phyloP scores from a whole-genome alignment of 2,329 filamentous ascomycete genomes.

The Claviceps digitariae region DNA sequence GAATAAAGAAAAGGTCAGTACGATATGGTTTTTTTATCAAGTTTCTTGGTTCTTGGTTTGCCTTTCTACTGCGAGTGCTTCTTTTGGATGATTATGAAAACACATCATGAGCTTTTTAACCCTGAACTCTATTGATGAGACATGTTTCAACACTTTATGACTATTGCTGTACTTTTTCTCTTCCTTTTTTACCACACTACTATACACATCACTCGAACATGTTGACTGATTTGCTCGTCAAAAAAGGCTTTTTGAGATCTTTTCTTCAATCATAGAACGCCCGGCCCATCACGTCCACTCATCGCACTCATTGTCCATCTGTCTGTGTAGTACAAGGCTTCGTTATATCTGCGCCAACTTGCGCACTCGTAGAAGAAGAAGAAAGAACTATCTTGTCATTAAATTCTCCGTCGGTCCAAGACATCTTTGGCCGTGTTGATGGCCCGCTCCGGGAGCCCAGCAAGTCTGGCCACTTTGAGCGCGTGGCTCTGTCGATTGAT shows the following conservation, averaged over 20 bases:
- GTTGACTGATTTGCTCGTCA: conserved; percentile 21
- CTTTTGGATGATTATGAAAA: conserved; percentile 40
- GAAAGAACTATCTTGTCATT: neutral
- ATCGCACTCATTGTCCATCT: too few relatives aligned
- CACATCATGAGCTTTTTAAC: conserved; percentile 55
- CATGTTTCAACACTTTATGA: conserved; percentile 46
- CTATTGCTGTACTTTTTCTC: conserved; percentile 19
- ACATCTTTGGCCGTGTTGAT: conserved; percentile 53
- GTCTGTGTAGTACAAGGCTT: neutral
- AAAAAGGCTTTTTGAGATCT: neutral
- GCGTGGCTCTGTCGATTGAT: conserved; percentile 84
- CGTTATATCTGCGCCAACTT: too few relatives aligned
- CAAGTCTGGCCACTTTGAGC: conserved; percentile 81
- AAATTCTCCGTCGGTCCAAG: conserved; percentile 20
- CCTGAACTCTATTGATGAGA: conserved; percentile 48
- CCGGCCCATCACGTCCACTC: neutral
- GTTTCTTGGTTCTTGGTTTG: conserved; percentile 2
- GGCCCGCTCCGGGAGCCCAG: conserved; percentile 63
- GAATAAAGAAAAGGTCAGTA: neutral
- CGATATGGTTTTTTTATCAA: conserved; percentile 28
- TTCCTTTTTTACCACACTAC: conserved; percentile 6
- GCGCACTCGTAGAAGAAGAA: conserved; percentile 1
- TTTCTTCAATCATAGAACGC: neutral
- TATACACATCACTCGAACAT: conserved; percentile 15
- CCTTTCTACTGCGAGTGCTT: neutral